Base-by-base conservation (phyloP, 345 rosid genomes). In the Zanthoxylum bungeanum region DNA sequence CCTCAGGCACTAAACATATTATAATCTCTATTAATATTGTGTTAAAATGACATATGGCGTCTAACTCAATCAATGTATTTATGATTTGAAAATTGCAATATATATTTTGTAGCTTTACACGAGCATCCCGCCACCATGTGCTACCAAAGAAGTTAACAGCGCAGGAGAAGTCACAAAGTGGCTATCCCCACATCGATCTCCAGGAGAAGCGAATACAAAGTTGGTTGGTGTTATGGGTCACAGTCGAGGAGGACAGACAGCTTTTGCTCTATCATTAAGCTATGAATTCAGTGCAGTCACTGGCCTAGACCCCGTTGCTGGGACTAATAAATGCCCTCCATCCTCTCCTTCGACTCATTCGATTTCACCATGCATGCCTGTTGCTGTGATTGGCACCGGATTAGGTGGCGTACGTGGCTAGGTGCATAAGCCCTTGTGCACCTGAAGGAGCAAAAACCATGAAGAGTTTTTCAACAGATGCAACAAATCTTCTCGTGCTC, bases 241-340 rank as follows among this genome's bases (percentile, higher is more conserved):
- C 52, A 85, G 85, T 50, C 73, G 84, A 51, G 84, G 85, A 16
- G 88, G 85, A 39, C 57, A 71, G 60, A 60, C 34, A 17, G 82
- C 79, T 4, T 82, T 77, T 58, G 80, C 82, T 2, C 63, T 85
- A 0, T 77, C 81, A 10, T 80, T 85, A 27, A 81, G 81, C 1
- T 60, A 62, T n/a, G 62, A 34, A 4, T 50, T 80, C 31, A 75
- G 76, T 0, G 72, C 80, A 3, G n/a, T 85, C 2, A 37, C 71
- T 1, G 85, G 74, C 9, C 57, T 85, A 7, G 84, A 78, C 62
- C 86, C 82, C 0, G 86, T 82, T 4, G 88, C 74, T 17, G 83
- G 85, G 4, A 0, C 3, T 0, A 40, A 24, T 7, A 51, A 8
- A 24, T 5, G 3, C 8, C 86, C 44, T 7, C 71, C 1, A 52